A percentile compares a stretch with the other conserved stretches of the same genome.
These are phyloP conservation scores for Mortierella sp. DNA, from an alignment of 371 early-diverging fungal species.

Conservation along the genomic window DNA sequence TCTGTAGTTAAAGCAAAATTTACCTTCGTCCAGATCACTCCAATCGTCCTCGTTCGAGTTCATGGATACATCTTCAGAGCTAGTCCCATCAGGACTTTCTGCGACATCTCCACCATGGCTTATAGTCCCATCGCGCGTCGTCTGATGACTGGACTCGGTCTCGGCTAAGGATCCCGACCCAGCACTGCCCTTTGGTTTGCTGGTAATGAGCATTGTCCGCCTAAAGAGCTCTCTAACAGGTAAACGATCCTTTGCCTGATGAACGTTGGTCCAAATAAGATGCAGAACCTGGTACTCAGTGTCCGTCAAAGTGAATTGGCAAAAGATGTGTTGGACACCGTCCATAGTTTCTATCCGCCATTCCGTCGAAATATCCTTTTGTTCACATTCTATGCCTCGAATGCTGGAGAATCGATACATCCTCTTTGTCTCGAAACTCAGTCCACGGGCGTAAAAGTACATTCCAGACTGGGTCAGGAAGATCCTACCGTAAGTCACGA, in stretches of 20 bases:
- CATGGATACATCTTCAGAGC: conserved; percentile 6
- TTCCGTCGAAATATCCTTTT: conserved; percentile 52
- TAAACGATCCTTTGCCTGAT: conserved; percentile 31
- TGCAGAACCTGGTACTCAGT: conserved; percentile 51
- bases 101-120: neutral
- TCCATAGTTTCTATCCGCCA: conserved; percentile 54
- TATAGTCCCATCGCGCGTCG: conserved; percentile 30
- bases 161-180: conserved; percentile 53
- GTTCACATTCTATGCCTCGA: conserved; percentile 53
- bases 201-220: conserved; percentile 34
- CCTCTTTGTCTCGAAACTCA: conserved; percentile 51
- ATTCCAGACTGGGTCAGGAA: conserved; percentile 52
- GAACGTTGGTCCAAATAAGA: conserved; percentile 52
- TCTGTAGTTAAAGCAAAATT: too few species aligned
- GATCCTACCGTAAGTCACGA: conserved; percentile 46
- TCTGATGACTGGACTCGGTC: conserved; percentile 41
- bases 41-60: conserved; percentile 16
- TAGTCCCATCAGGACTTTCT: neutral
- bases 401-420: conserved; percentile 52
- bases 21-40: conserved; percentile 34
- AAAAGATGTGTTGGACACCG: conserved; percentile 39
- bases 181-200: conserved; percentile 48
- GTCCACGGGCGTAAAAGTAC: conserved; percentile 52
- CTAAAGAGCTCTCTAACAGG: conserved; percentile 47
- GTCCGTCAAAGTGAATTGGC: conserved; percentile 46